Evolutionary conservation across 2,329 filamentous ascomycete genomes (phyloP).

Genomic region (Exophiala spinifera): DNA sequence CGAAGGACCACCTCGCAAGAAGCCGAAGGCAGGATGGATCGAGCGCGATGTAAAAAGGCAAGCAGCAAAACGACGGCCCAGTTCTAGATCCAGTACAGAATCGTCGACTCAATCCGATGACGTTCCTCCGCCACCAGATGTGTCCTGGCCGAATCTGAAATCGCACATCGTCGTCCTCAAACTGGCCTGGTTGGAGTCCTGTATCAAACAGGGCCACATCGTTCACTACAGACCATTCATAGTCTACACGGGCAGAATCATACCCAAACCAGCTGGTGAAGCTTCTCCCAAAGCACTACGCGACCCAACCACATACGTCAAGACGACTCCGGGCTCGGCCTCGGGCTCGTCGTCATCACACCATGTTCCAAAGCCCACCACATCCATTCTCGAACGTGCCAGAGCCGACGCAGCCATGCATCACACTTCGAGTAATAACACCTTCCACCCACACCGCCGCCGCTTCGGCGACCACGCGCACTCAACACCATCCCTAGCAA

Average conservation of each 20-base stretch:
- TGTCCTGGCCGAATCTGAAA: conserved; percentile 24
- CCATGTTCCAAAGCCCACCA: conserved; percentile 3
- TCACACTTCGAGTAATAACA: conserved; percentile 1
- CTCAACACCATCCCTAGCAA: conserved; percentile 23
- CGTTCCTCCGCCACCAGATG: not conserved
- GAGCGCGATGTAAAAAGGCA: conserved; percentile 11
- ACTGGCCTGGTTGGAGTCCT: conserved; percentile 54
- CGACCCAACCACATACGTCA: conserved; percentile 11
- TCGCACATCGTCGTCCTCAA: conserved; percentile 50
- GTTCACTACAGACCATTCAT: conserved; percentile 50
- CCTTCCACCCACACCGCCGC: conserved; percentile 21
- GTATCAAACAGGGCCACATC: conserved; percentile 40
- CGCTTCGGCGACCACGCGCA: conserved; percentile 29
- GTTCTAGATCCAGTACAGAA: conserved; percentile 4
- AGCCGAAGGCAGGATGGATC: conserved; percentile 2
- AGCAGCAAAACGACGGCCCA: not conserved
- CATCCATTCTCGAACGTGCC: conserved; percentile 52
- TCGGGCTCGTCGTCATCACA: not conserved
- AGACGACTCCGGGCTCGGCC: conserved; percentile 8
- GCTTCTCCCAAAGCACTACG: conserved; percentile 8
- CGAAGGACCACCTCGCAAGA: conserved; percentile 13
- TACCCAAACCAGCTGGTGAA: conserved; percentile 35
- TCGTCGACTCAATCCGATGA: conserved; percentile 9
- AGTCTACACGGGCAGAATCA: conserved; percentile 50
- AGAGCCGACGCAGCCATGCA: conserved; percentile 44